phyloP scores from a whole-genome alignment of 768 basidiomycete genomes.

The Multifurca ochricompacta region DNA sequence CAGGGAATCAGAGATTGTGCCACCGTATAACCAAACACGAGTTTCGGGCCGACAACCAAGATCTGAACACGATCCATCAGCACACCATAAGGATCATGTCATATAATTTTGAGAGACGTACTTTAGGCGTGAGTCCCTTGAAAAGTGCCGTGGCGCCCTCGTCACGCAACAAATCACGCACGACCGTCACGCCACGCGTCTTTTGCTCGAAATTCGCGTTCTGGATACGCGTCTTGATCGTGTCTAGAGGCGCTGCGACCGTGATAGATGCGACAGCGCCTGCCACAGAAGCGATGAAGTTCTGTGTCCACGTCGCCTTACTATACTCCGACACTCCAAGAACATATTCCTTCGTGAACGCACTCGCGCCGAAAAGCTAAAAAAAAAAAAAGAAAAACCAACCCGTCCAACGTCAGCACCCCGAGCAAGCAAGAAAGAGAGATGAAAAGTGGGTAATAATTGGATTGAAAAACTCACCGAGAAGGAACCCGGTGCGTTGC shows the following conservation, averaged over 20 bases:
- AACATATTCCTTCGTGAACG: slow-evolving; percentile 87
- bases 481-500: slow-evolving; percentile 94
- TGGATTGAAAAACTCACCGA: slow-evolving; percentile 49
- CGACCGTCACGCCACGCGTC: slow-evolving; percentile 68
- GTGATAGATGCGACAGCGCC: slow-evolving; percentile 95
- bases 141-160: slow-evolving; percentile 85
- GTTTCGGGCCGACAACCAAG: slow-evolving; percentile 93
- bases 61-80: slow-evolving; percentile 43
- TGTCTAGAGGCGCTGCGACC: slow-evolving; percentile 91
- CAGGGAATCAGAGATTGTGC: slow-evolving; percentile 93
- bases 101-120: slow-evolving; percentile 28
- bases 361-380: slow-evolving; percentile 98
- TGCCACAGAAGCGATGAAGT: slow-evolving; percentile 91
- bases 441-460: neutral
- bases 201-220: slow-evolving; percentile 95
- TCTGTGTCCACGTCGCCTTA: slow-evolving; percentile 93
- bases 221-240: slow-evolving; percentile 96
- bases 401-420: no score
- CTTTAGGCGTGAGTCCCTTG: slow-evolving; percentile 97
- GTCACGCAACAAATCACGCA: slow-evolving; percentile 78
- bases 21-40: slow-evolving; percentile 96
- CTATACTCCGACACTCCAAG: slow-evolving; percentile 87
- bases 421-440: neutral
- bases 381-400: no score
- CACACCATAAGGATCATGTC: slow-evolving; percentile 15